Evolutionary conservation across 2,329 filamentous ascomycete species (phyloP).

Genomic region (Beauveria brongniartii): DNA sequence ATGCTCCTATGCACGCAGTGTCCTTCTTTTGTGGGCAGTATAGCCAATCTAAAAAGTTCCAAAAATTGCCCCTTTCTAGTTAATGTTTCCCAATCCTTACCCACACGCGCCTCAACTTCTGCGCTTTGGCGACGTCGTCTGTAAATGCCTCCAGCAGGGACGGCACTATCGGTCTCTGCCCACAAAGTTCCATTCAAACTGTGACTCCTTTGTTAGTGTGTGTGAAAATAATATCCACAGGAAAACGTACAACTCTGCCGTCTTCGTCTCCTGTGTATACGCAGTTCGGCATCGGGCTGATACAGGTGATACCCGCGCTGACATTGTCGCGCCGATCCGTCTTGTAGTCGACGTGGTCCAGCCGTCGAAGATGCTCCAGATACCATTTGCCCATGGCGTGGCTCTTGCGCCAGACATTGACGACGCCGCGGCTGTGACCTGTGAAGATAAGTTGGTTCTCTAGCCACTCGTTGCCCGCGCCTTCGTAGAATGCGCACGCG

Average conservation of each 20-base stretch:
- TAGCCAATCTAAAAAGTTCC: not conserved
- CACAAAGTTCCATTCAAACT: conserved; percentile 59
- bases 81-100: not conserved
- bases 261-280: conserved; percentile 94
- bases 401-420: conserved; percentile 65
- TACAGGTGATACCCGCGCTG: conserved; percentile 72
- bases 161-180: conserved; percentile 46
- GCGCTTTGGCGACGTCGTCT: not conserved
- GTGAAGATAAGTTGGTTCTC: conserved; percentile 83
- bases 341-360: conserved; percentile 69
- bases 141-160: not conserved
- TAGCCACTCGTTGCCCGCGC: conserved; percentile 82
- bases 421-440: conserved; percentile 73
- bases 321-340: conserved; percentile 51
- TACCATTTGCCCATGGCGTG: conserved; percentile 56
- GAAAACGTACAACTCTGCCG: conserved; percentile 63
- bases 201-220: conserved; percentile 10
- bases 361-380: conserved; percentile 67
- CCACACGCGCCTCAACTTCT: not conserved
- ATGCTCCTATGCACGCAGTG: not conserved
- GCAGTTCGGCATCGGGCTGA: conserved; percentile 71
- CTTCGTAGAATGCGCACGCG: conserved; percentile 88
- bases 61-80: not conserved
- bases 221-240: not conserved
- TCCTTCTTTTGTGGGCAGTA: not conserved